These are phyloP conservation scores for Pseudogymnoascus sp. DNA, from an alignment of 2,329 filamentous ascomycete genomes.

Conservation along the genomic window DNA sequence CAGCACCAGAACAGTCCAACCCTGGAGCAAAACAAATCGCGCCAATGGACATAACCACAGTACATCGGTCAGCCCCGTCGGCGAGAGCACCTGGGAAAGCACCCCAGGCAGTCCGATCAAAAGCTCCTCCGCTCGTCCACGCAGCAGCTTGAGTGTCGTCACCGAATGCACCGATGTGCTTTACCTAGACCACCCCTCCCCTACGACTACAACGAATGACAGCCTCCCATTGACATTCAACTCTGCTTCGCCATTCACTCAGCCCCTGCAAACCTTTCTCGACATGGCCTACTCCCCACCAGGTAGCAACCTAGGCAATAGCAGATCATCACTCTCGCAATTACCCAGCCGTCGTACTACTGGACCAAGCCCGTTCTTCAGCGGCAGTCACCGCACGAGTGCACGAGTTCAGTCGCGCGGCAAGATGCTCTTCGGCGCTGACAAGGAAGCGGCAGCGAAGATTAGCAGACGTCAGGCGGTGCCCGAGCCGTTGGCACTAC, in stretches of 20 bases:
- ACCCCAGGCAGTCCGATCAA: constrained; percentile 10
- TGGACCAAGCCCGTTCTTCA: constrained; percentile 27
- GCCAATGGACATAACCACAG: not conserved
- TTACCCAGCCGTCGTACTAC: constrained; percentile 22
- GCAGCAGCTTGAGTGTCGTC: constrained; percentile 18
- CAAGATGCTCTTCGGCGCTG: not conserved
- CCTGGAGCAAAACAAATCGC: not conserved
- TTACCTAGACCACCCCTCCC: not conserved
- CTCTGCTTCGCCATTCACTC: not conserved
- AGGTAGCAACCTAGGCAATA: not conserved
- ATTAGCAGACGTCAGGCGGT: not conserved
- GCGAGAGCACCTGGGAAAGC: constrained; percentile 15
- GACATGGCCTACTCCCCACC: not conserved
- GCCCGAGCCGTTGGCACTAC: not conserved
- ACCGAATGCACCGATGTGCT: constrained; percentile 20
- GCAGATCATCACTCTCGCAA: not conserved
- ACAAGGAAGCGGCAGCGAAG: not conserved
- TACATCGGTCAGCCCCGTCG: constrained; percentile 18
- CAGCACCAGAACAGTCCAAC: not conserved
- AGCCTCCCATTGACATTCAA: not conserved
- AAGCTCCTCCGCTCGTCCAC: constrained; percentile 10
- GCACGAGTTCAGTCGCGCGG: constrained; percentile 12
- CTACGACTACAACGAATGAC: not conserved
- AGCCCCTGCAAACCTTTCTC: not conserved
- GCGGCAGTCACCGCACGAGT: constrained; percentile 17